Evolutionary conservation across 805 yeast species (phyloP), one percentile per base, ranked within the genome.

Genomic region (Debaryomyces tyrocola): DNA sequence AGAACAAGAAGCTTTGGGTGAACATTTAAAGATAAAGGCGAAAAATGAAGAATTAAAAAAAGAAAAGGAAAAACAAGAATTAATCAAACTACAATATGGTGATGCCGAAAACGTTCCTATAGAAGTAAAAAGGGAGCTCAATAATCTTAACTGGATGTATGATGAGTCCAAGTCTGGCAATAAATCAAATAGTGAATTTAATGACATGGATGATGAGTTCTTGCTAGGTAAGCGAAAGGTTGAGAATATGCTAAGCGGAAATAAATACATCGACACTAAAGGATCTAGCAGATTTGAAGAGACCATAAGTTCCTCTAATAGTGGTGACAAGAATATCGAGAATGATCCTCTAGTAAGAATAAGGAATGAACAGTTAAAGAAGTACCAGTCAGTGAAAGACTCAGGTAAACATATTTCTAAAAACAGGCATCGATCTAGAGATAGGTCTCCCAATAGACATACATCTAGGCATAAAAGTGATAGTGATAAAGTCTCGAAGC

Each of bases 121-220:
- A 57, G 60, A 51, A 46, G 73, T 48, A 58, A 65, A 45, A 67
- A 49, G 71, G 27, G 67, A 68, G 49, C 48, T 73, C 21, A 69
- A 75, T 44, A 79, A 84, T 42, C 71, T 90, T 18, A 85, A 80
- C 37, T 91, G 97, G 97, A 92, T 92, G 96, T 91, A 91, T 59
- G 79, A 84, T 11, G 81, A 75, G 18, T 73, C 81, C 3, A 31
- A 31, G 34, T 47, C 60, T 9, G 78, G 74, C 12, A 59, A 51
- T 7, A 62, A 59, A 29, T 65, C 67, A n/a, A 69, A 63, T 24
- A 70, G 72, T 1, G 73, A 73, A 15, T 64, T 67, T 39, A 60
- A 63, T 15, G 73, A 70, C 39, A 59, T 63, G 44, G 62, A 55
- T 20, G 58, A 50, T n/a, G 71, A 64, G 46, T 69, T 68, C 45